Base-by-base conservation (phyloP, 2,329 filamentous ascomycete genomes). In the Fusarium xyrophilum region DNA sequence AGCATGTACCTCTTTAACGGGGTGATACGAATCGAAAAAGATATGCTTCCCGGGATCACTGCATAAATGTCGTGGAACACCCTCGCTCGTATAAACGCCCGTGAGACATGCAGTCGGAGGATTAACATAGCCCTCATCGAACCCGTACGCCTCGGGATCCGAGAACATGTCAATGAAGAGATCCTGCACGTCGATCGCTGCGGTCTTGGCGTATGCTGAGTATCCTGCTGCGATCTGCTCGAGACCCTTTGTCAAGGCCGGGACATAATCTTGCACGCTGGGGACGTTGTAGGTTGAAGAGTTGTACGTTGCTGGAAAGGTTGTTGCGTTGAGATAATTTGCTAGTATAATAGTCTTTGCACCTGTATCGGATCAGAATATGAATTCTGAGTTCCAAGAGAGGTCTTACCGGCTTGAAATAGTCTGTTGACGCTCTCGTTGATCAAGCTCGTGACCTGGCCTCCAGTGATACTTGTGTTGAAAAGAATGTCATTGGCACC, bases 401-500 rank as follows among this genome's bases (percentile, higher is more conserved):
- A 9, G 7, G 7, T 2, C n/a, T 25, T 42, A 66, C 63, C 63
- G 2, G 65, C 65, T 21, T 55, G 65, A 9, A 46, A 68, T 5
- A 68, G 14, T 6, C 51, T 33, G 6, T 66, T 27, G 1, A 69
- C 15, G 9, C 66, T 40, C 15, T 52, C 56, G 6, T 54, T 60
- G 13, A 68, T 39, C 25, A 68, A 21, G 8, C 65, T 62, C 8
- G 60, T 56, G 9, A 68, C 35, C 4, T 68, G 60, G 11, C 11
- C 35, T 9, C 60, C 65, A 3, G 65, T 65, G 3, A 68, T 68
- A n/a, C 35, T 69, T 0, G 65, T 68, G 3, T 68, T 68, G 15
- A 68, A 68, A 5, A 68, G 38, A 5, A 68, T 68, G 11, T 68
- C 65, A 25, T 68, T 68, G 38, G 46, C 60, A 7, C 65, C 65